Conservation (phyloP, 441 rosid genomes). For the Gossypium schwendimanii region DNA sequence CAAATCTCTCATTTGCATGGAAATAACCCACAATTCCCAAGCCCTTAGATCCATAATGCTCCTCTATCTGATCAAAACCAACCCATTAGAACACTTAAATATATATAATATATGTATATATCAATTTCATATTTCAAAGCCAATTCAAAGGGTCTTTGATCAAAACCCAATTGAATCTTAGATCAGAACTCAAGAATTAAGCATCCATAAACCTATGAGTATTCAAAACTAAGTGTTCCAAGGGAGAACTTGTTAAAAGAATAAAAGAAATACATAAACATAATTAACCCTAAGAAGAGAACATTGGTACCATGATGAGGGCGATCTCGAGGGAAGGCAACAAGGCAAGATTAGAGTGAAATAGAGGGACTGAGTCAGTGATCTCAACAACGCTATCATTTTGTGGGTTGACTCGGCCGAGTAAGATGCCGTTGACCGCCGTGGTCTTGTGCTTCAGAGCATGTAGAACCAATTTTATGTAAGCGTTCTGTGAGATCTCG, state of each 20-base stretch:
- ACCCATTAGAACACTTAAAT: constrained; percentile 1
- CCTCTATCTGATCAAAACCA: constrained; percentile 59
- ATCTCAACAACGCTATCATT: constrained; percentile 52
- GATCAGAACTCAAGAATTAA: not conserved
- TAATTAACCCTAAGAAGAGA: not conserved
- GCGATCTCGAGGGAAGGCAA: constrained; percentile 94
- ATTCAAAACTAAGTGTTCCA: not conserved
- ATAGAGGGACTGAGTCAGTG: constrained; percentile 79
- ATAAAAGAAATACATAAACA: not conserved
- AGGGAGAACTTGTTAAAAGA: not conserved
- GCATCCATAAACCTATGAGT: not conserved
- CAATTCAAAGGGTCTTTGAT: not conserved
- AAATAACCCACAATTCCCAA: constrained; percentile 77
- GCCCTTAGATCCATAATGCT: constrained; percentile 64
- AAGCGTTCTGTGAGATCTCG: constrained; percentile 78
- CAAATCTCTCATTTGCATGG: constrained; percentile 87
- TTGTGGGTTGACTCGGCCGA: constrained; percentile 51
- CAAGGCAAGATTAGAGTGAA: constrained; percentile 78
- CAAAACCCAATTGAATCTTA: not conserved
- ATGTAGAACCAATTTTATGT: constrained; percentile 80
- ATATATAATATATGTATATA: no score
- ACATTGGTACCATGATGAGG: constrained; percentile 57
- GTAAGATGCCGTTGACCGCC: constrained; percentile 79
- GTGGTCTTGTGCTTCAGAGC: constrained; percentile 65
- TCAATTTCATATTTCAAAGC: not conserved